Evolutionary conservation across 495 filamentous ascomycete genomes (phyloP), one percentile per base, ranked within the genome.

Genomic region (Bryoglossum gracile): DNA sequence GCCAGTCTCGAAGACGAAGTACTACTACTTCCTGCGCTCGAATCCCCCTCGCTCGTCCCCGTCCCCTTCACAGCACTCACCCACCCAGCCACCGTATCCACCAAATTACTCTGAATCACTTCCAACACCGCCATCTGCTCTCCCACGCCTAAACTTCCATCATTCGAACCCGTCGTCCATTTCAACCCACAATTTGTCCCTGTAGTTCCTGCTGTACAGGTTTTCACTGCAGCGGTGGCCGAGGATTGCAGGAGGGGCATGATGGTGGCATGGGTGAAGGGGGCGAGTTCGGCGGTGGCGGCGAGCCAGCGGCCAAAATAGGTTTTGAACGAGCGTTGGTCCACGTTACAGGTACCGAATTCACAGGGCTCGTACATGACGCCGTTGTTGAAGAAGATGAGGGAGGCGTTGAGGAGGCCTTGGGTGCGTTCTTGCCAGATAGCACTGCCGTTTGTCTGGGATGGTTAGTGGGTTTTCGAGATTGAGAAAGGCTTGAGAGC

Each of bases 301-400:
- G 80, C 78, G 66, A 94, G 74, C 84, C 86, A 94, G n/a, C 89
- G 83, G 14, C 84, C 65, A n/a, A 91, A 68, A 65, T 90, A 94
- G 26, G 85, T 87, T 64, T 92, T 94, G 79, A 90, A 94, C 26
- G 82, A 86, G 26, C 78, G 73, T 68, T 89, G 86, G 59, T 92
- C 87, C 30, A 78, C 75, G 62, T 87, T 80, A 66, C 87, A 90
- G 8, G 57, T 68, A 33, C 67, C 59, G 26, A 58, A 64, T 61
- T 92, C 87, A 69, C 87, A 94, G 10, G 78, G 75, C 64, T 92
- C 88, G 53, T 73, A 77, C 72, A 84, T 77, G 56, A 81, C 65
- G 53, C 77, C 69, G 6, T 73, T 63, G 0, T 61, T 56, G 57
- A 81, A 83, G 68, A 84, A 84, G 46, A 69, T 57, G 3, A 53